Base-by-base conservation (phyloP, 2,329 filamentous ascomycete species). In the Aspergillus amoenus region DNA sequence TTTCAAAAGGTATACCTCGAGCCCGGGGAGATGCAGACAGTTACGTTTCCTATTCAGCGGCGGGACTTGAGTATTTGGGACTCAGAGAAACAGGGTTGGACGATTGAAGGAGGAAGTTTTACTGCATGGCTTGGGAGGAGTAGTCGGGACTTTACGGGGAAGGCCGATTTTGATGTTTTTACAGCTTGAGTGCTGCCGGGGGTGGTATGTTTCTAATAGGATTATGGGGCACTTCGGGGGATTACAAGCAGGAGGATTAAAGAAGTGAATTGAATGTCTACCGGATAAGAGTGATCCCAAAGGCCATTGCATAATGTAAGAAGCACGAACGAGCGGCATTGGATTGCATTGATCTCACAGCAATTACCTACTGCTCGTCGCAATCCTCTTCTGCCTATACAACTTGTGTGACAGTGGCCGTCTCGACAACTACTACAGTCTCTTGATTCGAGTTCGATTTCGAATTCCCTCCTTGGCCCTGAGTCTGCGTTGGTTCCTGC, bases 1-100 rank as follows among this genome's bases (percentile, higher is more conserved):
- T 85, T 85, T 59, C 75, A 81, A 6, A 84, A 84, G 68, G 65
- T 81, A 2, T 60, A 64, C 1, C 67, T 85, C 1, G 62, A 65
- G 6, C 64, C 74, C 1, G 77, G 78, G 1, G 68, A 78, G 66
- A 74, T 66, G 13, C 64, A 64, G 34, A 73, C 60, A 0, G 74
- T 80, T 15, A 64, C 60, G 2, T 84, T 85, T 52, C 68, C 73
- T 45, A 70, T 85, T 17, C 76, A 65, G 7, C 57, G 73, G 6
- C 67, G 69, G 9, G 73, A 75, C 59, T 22, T 75, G 24, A 71
- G 68, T 22, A 70, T 68, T 43, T 76, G 73, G 73, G 68, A 74
- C 62, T 67, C 67, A 5, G 55, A 32, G 18, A 50, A 22, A 13
- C 70, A 75, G 60, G 62, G 68, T 12, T 76, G 73, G 73, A 62